Base-by-base conservation (phyloP, 1,284 basidiomycete genomes). In the Naganishia cerealis region DNA sequence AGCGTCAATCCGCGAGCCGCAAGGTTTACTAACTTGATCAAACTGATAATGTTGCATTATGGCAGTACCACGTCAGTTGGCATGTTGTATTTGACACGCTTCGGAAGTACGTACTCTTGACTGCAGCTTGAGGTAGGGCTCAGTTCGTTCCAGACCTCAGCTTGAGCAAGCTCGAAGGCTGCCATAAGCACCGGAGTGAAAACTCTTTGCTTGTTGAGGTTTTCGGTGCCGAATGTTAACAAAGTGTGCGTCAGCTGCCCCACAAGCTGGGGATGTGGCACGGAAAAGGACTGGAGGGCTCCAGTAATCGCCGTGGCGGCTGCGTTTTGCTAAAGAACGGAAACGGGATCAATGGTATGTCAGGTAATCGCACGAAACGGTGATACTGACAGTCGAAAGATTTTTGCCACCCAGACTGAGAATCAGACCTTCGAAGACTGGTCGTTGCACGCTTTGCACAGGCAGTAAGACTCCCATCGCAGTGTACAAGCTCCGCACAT, bases 101-200 rank as follows among this genome's bases (percentile, higher is more conserved):
- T 9, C 46, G 2, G 12, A 9, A 40, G n/a, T 15, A 63, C 61
- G 39, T 9, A 63, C 61, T 63, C 61, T 42, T 63, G 61, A 16
- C 21, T 26, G 26, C 61, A 63, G 26, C 40, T 16, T 1, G 61
- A 54, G 2, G 61, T 40, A 12, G 61, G 77, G 39, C 77, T 76
- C 36, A 79, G 18, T 1, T 18, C 50, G 39, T 63, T 77, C 63
- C 90, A 80, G 10, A 82, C 84, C 68, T 87, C 86, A 52, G 84
- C 86, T 73, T 90, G 87, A 8, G 92, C 82, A 24, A 94, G 79
- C 54, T 89, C 80, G 72, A 87, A 87, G 67, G 90, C 85, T 1
- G 88, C 88, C 73, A 90, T 88, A 70, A 94, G 79, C 2, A 90
- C 84, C 0, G 92, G 92, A 13, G 94, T 83, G 53, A 93, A 87